Evolutionary conservation across 306 rosid genomes (phyloP), one percentile per base, ranked within the genome.

Genomic region (Cucumis melo): DNA sequence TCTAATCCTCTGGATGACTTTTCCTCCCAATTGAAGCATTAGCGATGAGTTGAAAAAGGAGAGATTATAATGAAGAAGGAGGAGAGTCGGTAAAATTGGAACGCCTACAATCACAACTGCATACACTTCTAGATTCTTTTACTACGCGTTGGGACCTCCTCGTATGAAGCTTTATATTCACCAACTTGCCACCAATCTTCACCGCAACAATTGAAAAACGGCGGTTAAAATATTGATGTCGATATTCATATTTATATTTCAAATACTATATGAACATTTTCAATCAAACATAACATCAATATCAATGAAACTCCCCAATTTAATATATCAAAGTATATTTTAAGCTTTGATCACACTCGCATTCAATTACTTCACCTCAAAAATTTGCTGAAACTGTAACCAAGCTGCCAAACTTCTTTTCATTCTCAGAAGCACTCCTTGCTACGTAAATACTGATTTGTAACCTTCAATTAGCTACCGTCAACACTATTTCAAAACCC

Each of bases 121-220:
- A 94, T 57, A 83, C 9, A 79, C 83, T 87, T 85, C 98, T 89
- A 0, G 98, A 91, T 65, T 89, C 97, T 82, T 89, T 86, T 57
- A 94, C 98, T 14, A 90, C 85, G 0, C 98, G 98, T 70, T 92
- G 97, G 42, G 97, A 90, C 80, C 98, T 90, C 78, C 86, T 77
- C 29, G 86, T 80, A 75, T 90, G 97, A 82, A 90, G 97, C 84
- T 86, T 91, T 79, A 91, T 85, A 73, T 94, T 87, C 81, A 90
- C 91, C 88, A 91, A 79, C 89, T 91, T 94, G 3, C 98, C 98
- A 48, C 91, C 98, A 85, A 91, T 87, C 98, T 94, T 82, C 55
- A 24, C 3, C 53, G 7, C 29, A 32, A 20, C 24, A 63, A 19
- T 15, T n/a, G 34, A n/a, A 5, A 1, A 5, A 42, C 53, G 23